A percentile compares a stretch with the other conserved stretches of the same genome.
phyloP scores from a whole-genome alignment of 345 rosid genomes.

The Populus alba region DNA sequence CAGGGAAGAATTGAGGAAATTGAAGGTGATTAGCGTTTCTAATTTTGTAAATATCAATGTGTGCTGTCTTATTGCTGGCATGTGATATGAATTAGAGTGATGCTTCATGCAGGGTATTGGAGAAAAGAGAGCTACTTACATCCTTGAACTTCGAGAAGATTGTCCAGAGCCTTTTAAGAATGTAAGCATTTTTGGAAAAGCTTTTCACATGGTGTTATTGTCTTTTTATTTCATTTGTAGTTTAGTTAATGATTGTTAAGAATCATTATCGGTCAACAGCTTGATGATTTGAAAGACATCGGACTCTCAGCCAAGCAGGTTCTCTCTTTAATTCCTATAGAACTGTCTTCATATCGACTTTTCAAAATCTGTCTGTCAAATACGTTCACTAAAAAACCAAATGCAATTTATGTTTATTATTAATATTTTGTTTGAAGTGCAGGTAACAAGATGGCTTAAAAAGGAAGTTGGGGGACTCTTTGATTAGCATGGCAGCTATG shows the following conservation, averaged over 20 bases:
- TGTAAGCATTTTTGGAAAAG: constrained; percentile 32
- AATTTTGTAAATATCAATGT: background rate
- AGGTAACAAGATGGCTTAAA: constrained; percentile 24
- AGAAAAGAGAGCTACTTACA: constrained; percentile 67
- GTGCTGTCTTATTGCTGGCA: background rate
- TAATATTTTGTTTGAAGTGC: background rate
- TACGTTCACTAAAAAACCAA: no score
- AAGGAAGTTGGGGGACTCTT: constrained; percentile 29
- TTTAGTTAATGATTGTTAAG: background rate
- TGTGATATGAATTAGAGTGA: background rate
- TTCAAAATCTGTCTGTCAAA: no score
- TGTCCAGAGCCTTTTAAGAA: constrained; percentile 62
- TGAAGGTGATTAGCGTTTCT: constrained; percentile 52
- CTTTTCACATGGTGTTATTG: no score
- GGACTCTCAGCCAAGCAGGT: constrained; percentile 89
- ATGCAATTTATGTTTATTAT: background rate
- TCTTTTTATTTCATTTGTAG: background rate
- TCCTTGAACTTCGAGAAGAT: constrained; percentile 60
- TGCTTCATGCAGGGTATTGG: constrained; percentile 61
- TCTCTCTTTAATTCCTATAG: background rate
- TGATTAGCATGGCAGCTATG: constrained; percentile 5
- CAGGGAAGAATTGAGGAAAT: constrained; percentile 71
- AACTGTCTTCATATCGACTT: no score
- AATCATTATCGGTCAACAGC: constrained; percentile 34
- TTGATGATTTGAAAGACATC: constrained; percentile 57